These are phyloP conservation scores for Dactylellina parvicollis DNA, from an alignment of 2,329 filamentous ascomycete genomes.

Conservation along the genomic window DNA sequence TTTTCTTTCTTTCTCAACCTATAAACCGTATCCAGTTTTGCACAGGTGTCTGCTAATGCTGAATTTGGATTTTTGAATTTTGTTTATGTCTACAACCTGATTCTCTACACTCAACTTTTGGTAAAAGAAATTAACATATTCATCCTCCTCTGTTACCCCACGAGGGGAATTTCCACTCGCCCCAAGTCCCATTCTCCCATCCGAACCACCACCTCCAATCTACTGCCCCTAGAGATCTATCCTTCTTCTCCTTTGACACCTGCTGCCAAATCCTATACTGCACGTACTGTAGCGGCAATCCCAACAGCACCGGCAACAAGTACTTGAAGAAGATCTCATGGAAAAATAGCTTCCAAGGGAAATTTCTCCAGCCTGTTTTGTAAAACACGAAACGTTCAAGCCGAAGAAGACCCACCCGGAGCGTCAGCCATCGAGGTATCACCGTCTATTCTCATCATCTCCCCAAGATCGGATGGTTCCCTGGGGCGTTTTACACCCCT, in stretches of 20 bases:
- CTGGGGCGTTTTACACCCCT: constrained; percentile 36
- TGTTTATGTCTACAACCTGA: no score
- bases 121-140: no score
- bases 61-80: no score
- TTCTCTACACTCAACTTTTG: no score
- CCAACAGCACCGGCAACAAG: constrained; percentile 1
- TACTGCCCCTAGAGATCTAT: constrained; percentile 14
- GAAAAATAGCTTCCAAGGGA: neutral
- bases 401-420: constrained; percentile 1
- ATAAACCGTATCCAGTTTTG: no score
- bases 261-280: constrained; percentile 28
- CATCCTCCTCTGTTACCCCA: no score
- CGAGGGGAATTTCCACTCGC: neutral
- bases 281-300: constrained; percentile 7
- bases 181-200: neutral
- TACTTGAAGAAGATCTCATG: neutral
- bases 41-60: no score
- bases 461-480: constrained; percentile 25
- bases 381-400: neutral
- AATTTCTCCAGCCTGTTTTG: neutral
- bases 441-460: constrained; percentile 4
- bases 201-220: constrained; percentile 16
- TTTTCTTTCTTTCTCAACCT: no score
- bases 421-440: constrained; percentile 45
- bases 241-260: constrained; percentile 13